Evolutionary conservation across 441 rosid species (phyloP).

Genomic region (Arabidopsis lyrata): DNA sequence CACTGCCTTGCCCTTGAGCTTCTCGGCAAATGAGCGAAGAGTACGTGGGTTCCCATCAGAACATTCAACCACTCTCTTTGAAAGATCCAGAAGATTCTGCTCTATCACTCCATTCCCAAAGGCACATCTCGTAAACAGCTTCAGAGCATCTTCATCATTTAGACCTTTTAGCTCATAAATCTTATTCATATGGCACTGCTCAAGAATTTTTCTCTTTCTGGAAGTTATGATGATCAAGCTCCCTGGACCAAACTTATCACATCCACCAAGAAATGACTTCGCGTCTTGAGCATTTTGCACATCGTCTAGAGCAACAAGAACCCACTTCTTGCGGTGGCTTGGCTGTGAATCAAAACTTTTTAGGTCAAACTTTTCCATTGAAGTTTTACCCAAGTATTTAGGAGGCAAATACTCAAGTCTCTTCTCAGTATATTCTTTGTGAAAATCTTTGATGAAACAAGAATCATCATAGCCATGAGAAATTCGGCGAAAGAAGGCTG

Average conservation of each 20-base stretch:
- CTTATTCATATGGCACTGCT: not conserved
- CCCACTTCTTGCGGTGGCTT: not conserved
- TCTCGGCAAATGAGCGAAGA: slow-evolving; percentile 18
- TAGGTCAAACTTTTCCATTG: not conserved
- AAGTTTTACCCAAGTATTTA: not conserved
- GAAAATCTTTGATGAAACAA: slow-evolving; percentile 1
- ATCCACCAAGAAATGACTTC: not conserved
- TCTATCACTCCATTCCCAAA: slow-evolving; percentile 7
- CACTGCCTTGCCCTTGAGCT: not conserved
- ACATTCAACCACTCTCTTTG: slow-evolving; percentile 7
- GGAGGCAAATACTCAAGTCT: not conserved
- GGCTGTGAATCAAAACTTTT: not conserved
- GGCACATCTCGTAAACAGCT: slow-evolving; percentile 36
- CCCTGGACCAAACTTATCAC: slow-evolving; percentile 12
- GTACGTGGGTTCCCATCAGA: slow-evolving; percentile 42
- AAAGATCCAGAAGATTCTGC: not conserved
- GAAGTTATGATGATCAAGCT: slow-evolving; percentile 46
- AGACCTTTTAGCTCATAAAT: slow-evolving; percentile 29
- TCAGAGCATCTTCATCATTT: slow-evolving; percentile 35
- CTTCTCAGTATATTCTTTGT: not conserved
- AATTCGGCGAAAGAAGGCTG: not conserved
- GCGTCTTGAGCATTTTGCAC: slow-evolving; percentile 2
- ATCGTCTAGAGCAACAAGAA: slow-evolving; percentile 10
- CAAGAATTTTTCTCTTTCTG: slow-evolving; percentile 33
- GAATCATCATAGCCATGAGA: not conserved